A percentile compares a stretch with the other conserved stretches of the same genome.
phyloP scores from a whole-genome alignment of 768 basidiomycete genomes.

The Clitopilus passeckerianus region DNA sequence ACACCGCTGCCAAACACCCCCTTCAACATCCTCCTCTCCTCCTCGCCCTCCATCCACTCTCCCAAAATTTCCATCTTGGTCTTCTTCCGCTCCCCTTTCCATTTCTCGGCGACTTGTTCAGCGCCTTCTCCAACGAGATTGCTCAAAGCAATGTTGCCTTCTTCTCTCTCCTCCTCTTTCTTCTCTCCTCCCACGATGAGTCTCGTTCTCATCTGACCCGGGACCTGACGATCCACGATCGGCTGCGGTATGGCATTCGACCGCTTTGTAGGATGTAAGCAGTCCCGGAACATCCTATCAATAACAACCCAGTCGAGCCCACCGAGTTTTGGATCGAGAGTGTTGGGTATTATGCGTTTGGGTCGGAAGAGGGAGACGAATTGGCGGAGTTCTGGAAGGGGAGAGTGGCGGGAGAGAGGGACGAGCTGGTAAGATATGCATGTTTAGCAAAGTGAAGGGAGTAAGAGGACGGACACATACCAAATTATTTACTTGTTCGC shows the following conservation, averaged over 20 bases:
- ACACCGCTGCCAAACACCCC: constrained; percentile 3
- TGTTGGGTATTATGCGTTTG: constrained; percentile 73
- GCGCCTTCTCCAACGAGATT: constrained; percentile 63
- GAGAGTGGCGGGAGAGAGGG: constrained; percentile 83
- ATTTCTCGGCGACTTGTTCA: constrained; percentile 39
- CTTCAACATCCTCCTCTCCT: constrained; percentile 28
- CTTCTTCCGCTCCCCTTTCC: constrained; percentile 43
- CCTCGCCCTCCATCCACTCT: constrained; percentile 5
- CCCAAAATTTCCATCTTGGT: constrained; percentile 38
- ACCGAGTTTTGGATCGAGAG: constrained; percentile 45
- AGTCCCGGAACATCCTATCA: constrained; percentile 59
- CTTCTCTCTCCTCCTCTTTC: constrained; percentile 15
- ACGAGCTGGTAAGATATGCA: constrained; percentile 49
- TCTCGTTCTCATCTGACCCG: background rate
- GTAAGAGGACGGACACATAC: constrained; percentile 34
- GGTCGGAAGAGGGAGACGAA: constrained; percentile 86
- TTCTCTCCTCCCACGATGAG: background rate
- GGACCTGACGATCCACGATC: constrained; percentile 2
- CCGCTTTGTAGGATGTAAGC: constrained; percentile 31
- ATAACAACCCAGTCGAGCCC: constrained; percentile 74
- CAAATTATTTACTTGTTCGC: constrained; percentile 50
- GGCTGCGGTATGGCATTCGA: constrained; percentile 1
- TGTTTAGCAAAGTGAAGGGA: background rate
- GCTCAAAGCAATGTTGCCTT: constrained; percentile 49
- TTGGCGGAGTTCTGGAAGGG: constrained; percentile 76